phyloP scores from a whole-genome alignment of 768 basidiomycete genomes.

The Mycena kentingensis region DNA sequence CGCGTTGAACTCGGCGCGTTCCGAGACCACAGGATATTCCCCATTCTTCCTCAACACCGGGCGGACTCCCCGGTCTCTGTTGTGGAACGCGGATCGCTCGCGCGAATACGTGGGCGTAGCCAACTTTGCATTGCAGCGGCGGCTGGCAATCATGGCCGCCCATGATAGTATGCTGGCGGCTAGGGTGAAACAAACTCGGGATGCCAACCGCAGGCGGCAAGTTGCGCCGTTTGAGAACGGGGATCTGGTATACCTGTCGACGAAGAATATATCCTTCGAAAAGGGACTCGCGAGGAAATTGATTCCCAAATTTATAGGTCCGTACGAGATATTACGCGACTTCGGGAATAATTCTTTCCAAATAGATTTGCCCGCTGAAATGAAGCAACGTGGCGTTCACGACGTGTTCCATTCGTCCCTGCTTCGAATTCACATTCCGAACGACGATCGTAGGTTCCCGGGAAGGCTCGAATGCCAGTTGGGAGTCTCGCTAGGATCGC shows the following conservation, averaged over 20 bases:
- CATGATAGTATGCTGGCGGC: constrained; percentile 32
- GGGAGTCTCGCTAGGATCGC: not conserved
- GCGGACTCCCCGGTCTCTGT: constrained; percentile 4
- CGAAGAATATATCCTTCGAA: no score
- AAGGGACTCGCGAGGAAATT: no score
- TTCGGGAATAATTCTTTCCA: constrained; percentile 20
- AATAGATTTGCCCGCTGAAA: constrained; percentile 18
- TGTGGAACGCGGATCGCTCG: constrained; percentile 16
- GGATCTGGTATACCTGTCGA: no score
- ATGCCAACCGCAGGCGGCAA: constrained; percentile 27
- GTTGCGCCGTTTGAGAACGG: constrained; percentile 19
- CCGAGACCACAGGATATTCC: constrained; percentile 23
- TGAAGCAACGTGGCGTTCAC: constrained; percentile 23
- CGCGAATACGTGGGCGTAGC: constrained; percentile 23
- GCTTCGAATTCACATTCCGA: constrained; percentile 33
- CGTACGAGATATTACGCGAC: constrained; percentile 25
- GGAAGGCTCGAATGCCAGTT: constrained; percentile 1
- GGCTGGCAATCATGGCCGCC: constrained; percentile 30
- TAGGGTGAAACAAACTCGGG: constrained; percentile 31
- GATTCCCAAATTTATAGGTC: constrained; percentile 34
- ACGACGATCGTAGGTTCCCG: constrained; percentile 30
- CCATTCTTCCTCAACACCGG: no score
- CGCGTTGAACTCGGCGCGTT: not conserved
- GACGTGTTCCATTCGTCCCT: constrained; percentile 29
- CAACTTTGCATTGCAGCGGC: constrained; percentile 18